Evolutionary conservation across 306 rosid genomes (phyloP).

Genomic region (Vicia villosa): DNA sequence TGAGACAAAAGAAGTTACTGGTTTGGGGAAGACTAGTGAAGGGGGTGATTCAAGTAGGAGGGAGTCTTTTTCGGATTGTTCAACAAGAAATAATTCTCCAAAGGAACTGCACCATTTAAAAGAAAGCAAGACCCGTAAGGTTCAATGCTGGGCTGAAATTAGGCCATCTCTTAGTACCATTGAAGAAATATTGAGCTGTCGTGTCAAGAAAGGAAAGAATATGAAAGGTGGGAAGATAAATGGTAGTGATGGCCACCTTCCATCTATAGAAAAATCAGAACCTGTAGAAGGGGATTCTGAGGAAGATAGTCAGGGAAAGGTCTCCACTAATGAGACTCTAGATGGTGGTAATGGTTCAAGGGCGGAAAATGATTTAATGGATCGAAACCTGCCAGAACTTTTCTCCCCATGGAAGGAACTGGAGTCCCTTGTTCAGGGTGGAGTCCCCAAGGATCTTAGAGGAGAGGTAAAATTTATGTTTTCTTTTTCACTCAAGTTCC

Average conservation of each 20-base stretch:
- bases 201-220: conserved; percentile 49
- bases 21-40: conserved; percentile 36
- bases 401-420: conserved; percentile 72
- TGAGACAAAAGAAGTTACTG: conserved; percentile 33
- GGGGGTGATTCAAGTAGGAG: conserved; percentile 39
- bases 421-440: conserved; percentile 86
- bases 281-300: conserved; percentile 38
- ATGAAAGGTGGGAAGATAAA: conserved; percentile 43
- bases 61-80: conserved; percentile 43
- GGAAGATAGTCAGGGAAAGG: conserved; percentile 39
- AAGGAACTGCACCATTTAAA: conserved; percentile 48
- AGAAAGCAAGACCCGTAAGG: conserved; percentile 51
- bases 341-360: conserved; percentile 35
- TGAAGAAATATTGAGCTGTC: conserved; percentile 65
- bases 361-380: conserved; percentile 38
- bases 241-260: conserved; percentile 43
- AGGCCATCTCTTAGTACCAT: conserved; percentile 64
- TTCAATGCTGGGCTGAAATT: conserved; percentile 64
- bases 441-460: conserved; percentile 89
- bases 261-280: conserved; percentile 51
- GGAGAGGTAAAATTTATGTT: conserved; percentile 74
- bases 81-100: conserved; percentile 47
- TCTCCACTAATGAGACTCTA: conserved; percentile 33
- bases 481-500: conserved; percentile 35
- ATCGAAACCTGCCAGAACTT: conserved; percentile 45